Percentiles rank a stretch among this genome's conserved stretches.
Evolutionary conservation across 495 filamentous ascomycete species (phyloP).

Genomic region (Annulohypoxylon moriforme): DNA sequence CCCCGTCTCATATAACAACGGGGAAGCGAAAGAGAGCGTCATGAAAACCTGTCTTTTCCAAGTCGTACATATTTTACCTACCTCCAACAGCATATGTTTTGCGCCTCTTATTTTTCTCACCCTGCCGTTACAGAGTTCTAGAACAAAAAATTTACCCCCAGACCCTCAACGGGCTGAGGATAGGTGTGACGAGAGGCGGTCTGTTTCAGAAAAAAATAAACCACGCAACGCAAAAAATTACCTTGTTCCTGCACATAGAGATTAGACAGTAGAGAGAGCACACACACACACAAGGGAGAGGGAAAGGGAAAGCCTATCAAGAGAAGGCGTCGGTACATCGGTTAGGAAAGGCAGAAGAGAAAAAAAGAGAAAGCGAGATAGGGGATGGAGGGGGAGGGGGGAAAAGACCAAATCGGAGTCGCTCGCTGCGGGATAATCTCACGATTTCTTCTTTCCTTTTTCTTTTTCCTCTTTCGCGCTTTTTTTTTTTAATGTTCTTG

Average conservation of each 20-base stretch:
- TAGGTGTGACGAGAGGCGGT: conserved; percentile 34
- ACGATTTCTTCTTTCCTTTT: conserved; percentile 37
- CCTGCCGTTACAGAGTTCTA: conserved; percentile 1
- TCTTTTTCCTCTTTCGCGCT: conserved; percentile 1
- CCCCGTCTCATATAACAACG: neutral
- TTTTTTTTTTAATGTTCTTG: neutral
- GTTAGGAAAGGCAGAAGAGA: conserved; percentile 42
- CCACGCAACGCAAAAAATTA: conserved; percentile 12
- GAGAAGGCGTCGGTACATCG: conserved; percentile 34
- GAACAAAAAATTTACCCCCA: conserved; percentile 21
- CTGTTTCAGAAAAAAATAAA: conserved; percentile 31
- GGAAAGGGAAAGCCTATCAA: conserved; percentile 9
- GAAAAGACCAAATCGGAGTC: conserved; percentile 32
- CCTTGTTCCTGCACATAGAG: conserved; percentile 44
- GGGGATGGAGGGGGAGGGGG: neutral
- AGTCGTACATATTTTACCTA: conserved; percentile 38
- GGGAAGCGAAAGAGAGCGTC: conserved; percentile 16
- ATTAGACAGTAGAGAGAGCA: conserved; percentile 40
- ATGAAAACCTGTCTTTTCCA: conserved; percentile 20
- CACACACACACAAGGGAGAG: neutral
- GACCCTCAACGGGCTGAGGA: conserved; percentile 44
- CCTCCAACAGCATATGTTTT: conserved; percentile 33
- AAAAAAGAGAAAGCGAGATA: conserved; percentile 27
- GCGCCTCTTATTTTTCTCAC: neutral
- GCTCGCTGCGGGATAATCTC: conserved; percentile 41